Evolutionary conservation across 805 yeast species (phyloP), one percentile per base, ranked within the genome.

Genomic region (Starmera dryadoides): DNA sequence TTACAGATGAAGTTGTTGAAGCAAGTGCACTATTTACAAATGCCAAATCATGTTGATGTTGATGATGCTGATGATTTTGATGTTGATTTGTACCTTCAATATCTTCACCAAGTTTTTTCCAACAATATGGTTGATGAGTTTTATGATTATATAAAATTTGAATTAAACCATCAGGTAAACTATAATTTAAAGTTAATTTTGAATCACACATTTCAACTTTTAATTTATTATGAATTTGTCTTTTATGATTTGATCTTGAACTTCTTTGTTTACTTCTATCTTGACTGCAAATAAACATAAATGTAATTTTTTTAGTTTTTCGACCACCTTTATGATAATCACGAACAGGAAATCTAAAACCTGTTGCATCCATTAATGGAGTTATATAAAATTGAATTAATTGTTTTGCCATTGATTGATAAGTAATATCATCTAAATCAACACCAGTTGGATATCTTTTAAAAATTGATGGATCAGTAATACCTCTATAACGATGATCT

Each of bases 281-380:
- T 39, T 69, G 73, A 3, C 71, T 64, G 41, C 74, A 69, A 22
- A 69, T 60, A 41, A 64, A 69, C 63, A 61, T 65, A 58, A 70
- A 68, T 1, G 69, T 55, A 30, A 67, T 56, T 43, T 64, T 67
- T 38, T 65, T 66, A 7, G 64, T 52, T 42, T 61, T 63, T 30
- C 62, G 53, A 5, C 69, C 68, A 28, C 66, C 67, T 47, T 67
- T 65, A 45, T 69, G 74, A 44, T 60, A 67, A 43, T 69, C 74
- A 37, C 74, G 54, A 11, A 67, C 64, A 0, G 71, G 69, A 42
- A 68, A 68, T 37, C 63, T 58, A 42, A 59, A 69, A 2, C 73
- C 73, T 0, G 74, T 66, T 2, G 55, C 44, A 4, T 48, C 49
- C 56, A 67, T 69, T 28, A 69, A 40, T 6, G 74, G 73, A n/a